These are phyloP conservation scores for Colletotrichum tropicale DNA, from an alignment of 2,329 filamentous ascomycete species.

Conservation along the genomic window DNA sequence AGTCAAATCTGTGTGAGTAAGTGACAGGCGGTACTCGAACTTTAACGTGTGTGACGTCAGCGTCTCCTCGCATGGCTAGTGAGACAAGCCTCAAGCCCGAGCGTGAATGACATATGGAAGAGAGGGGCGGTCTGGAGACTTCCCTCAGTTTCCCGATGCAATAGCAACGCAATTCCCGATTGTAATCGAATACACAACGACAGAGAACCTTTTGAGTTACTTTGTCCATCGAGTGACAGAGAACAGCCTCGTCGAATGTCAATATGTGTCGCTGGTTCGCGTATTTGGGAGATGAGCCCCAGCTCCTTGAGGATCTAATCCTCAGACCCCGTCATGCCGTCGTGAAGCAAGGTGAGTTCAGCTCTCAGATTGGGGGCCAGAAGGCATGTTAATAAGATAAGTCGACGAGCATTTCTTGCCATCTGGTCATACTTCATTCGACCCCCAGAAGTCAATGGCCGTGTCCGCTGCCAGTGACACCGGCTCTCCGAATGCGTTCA, in stretches of 20 bases:
- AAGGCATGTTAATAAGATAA: not conserved
- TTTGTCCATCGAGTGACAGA: rapidly evolving
- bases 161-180: not conserved
- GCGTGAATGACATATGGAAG: not conserved
- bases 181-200: not conserved
- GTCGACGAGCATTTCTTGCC: constrained; percentile 14
- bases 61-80: not conserved
- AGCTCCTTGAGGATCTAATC: constrained; percentile 9
- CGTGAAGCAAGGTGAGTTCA: constrained; percentile 4
- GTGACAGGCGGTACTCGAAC: not conserved
- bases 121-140: not conserved
- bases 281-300: constrained; percentile 9
- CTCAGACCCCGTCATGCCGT: constrained; percentile 8
- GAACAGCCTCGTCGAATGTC: not conserved
- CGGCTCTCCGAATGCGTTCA: constrained; percentile 2
- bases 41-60: not conserved
- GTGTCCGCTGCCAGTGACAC: not conserved
- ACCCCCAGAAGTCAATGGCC: not conserved
- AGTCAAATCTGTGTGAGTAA: not conserved
- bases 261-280: constrained; percentile 10
- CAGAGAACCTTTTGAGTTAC: rapidly evolving
- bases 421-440: not conserved
- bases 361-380: too few species aligned
- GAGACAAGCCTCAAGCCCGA: not conserved
- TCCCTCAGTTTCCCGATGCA: rapidly evolving